Conservation (phyloP, 495 filamentous ascomycete genomes). For the Xylaria acuta region DNA sequence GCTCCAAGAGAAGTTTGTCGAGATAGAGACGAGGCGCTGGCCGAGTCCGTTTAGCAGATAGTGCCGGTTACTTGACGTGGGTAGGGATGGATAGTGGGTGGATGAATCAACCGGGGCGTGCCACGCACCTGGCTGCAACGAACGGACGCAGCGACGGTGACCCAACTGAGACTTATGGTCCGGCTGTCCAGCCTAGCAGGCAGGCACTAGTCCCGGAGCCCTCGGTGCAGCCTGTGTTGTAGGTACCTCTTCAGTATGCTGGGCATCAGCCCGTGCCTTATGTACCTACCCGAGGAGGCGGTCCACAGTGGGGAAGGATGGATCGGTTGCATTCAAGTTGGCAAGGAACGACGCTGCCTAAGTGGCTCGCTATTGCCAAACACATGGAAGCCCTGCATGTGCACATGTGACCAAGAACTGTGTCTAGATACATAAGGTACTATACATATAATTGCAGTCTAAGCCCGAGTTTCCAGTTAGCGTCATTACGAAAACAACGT, state of each 20-base stretch:
- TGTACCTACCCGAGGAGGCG: constrained; percentile 18
- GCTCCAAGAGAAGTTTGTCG: constrained; percentile 29
- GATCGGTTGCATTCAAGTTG: background rate
- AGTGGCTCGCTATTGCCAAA: background rate
- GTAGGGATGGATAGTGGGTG: constrained; percentile 8
- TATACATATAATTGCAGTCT: background rate
- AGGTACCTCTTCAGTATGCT: background rate
- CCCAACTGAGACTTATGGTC: background rate
- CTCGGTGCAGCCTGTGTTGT: constrained; percentile 2
- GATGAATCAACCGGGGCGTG: constrained; percentile 30
- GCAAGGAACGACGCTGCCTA: background rate
- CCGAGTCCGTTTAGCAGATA: constrained; percentile 30
- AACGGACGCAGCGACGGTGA: background rate
- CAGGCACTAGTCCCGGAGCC: background rate
- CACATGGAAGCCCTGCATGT: constrained; percentile 2
- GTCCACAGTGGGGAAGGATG: constrained; percentile 20
- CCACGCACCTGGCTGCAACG: constrained; percentile 11
- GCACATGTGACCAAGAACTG: constrained; percentile 1
- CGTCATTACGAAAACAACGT: background rate
- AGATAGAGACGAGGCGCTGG: constrained; percentile 25
- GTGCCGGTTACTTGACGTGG: constrained; percentile 26
- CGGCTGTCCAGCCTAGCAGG: constrained; percentile 1
- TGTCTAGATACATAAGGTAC: background rate
- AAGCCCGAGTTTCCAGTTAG: background rate
- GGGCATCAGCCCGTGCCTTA: background rate